Evolutionary conservation across 139 green algal genomes (phyloP).

Genomic region (Chlamydomonas sp.): DNA sequence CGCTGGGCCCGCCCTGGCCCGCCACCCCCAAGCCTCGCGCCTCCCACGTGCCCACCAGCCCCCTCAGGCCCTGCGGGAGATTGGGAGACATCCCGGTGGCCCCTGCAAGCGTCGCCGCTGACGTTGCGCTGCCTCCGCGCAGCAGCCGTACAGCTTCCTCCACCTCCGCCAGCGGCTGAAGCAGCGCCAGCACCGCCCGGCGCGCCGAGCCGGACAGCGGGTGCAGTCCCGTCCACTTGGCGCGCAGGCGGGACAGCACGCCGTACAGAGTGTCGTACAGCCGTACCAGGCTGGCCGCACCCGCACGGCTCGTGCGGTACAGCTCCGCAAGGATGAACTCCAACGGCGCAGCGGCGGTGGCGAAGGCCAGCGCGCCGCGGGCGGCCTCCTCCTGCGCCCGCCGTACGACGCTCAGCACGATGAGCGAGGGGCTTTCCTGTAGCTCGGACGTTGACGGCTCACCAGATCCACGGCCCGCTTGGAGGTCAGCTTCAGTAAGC

Average conservation of each 20-base stretch:
- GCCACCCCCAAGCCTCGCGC: not conserved
- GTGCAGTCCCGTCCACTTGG: constrained; percentile 17
- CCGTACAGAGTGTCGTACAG: not conserved
- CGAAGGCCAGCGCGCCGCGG: constrained; percentile 8
- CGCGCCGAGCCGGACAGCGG: constrained; percentile 8
- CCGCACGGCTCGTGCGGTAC: constrained; percentile 1
- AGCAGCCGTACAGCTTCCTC: constrained; percentile 11
- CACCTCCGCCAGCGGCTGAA: constrained; percentile 35
- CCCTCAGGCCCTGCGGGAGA: not conserved
- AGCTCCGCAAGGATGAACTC: constrained; percentile 27
- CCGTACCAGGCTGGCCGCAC: not conserved
- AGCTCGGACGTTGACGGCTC: not conserved
- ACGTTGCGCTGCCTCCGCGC: not conserved
- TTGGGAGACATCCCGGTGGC: too few species aligned
- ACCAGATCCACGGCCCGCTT: not conserved
- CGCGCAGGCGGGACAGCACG: not conserved
- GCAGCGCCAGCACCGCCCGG: not conserved
- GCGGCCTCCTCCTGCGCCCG: not conserved
- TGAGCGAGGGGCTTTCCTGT: not conserved
- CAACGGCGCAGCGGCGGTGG: constrained; percentile 5
- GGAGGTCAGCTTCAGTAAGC: not conserved
- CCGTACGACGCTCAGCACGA: constrained; percentile 19
- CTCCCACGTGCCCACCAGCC: not conserved
- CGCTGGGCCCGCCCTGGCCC: not conserved
- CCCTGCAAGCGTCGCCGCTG: not conserved